Conservation (phyloP, 495 filamentous ascomycete species). For the Neurospora tetrasperma region DNA sequence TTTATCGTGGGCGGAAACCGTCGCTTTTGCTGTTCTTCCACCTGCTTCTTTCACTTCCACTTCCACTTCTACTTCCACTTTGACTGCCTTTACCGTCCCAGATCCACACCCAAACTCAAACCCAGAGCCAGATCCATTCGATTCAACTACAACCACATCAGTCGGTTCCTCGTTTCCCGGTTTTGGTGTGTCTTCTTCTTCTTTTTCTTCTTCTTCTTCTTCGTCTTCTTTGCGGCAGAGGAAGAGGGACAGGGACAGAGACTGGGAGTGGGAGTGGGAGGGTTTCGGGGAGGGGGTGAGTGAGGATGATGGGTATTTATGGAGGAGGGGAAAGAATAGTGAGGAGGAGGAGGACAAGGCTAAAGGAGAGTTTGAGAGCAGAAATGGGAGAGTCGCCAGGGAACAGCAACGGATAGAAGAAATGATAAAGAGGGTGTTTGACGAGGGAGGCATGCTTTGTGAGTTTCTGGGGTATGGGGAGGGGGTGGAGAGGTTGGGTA, state of each 20-base stretch:
- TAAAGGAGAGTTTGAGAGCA: not conserved
- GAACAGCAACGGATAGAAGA: not conserved
- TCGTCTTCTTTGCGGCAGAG: too few species aligned
- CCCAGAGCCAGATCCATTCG: not conserved
- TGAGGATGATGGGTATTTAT: too few species aligned
- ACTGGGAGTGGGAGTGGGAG: not conserved
- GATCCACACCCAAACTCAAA: too few species aligned
- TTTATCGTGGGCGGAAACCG: constrained; percentile 19
- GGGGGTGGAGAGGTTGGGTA: not conserved
- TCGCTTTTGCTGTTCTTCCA: constrained; percentile 2
- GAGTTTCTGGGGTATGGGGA: constrained; percentile 1
- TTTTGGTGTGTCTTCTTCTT: not conserved
- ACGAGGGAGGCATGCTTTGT: constrained; percentile 2
- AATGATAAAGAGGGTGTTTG: not conserved
- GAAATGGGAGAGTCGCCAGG: not conserved
- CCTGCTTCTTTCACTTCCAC: too few species aligned
- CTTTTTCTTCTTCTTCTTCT: too few species aligned
- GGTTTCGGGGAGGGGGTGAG: not conserved
- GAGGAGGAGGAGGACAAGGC: not conserved
- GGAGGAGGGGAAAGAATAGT: too few species aligned
- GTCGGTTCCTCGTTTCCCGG: not conserved
- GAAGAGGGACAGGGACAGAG: too few species aligned
- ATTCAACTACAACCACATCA: not conserved
- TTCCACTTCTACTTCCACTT: too few species aligned
- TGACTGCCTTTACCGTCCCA: too few species aligned